Evolutionary conservation across 768 basidiomycete species (phyloP).

Genomic region (Harrya chromipes): DNA sequence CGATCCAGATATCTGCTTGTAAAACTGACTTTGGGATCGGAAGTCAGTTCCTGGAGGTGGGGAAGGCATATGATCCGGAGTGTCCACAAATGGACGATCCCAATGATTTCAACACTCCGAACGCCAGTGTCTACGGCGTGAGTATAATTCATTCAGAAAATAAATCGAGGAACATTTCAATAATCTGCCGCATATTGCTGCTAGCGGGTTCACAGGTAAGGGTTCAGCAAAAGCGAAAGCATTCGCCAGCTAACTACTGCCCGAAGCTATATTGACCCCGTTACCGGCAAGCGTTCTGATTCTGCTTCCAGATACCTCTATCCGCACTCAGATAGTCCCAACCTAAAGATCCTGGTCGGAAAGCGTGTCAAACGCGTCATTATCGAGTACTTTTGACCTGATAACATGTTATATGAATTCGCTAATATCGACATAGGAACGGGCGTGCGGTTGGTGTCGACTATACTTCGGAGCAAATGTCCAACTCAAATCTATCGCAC

Average conservation of each 20-base stretch:
- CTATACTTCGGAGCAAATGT: slow-evolving; percentile 20
- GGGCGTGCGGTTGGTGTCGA: slow-evolving; percentile 9
- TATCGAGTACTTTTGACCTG: slow-evolving; percentile 30
- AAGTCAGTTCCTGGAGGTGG: slow-evolving; percentile 47
- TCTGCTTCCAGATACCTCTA: slow-evolving; percentile 37
- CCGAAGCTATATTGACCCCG: slow-evolving; percentile 50
- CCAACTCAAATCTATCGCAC: slow-evolving; percentile 21
- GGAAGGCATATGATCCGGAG: slow-evolving; percentile 42
- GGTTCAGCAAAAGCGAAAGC: background rate
- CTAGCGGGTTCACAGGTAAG: slow-evolving; percentile 18
- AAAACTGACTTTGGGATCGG: slow-evolving; percentile 16
- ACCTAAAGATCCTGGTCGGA: slow-evolving; percentile 23
- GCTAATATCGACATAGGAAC: slow-evolving; percentile 16
- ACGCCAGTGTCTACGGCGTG: slow-evolving; percentile 24
- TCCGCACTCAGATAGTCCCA: slow-evolving; percentile 25
- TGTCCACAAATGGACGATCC: slow-evolving; percentile 44
- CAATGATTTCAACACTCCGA: slow-evolving; percentile 38
- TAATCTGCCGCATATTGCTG: background rate
- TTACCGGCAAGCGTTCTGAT: slow-evolving; percentile 33
- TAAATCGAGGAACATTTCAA: background rate
- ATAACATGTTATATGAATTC: background rate
- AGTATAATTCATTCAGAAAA: slow-evolving; percentile 3
- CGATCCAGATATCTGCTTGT: slow-evolving; percentile 24
- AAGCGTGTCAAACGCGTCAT: slow-evolving; percentile 31
- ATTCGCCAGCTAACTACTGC: background rate